Base-by-base conservation (phyloP, 2,329 filamentous ascomycete species). In the Leptographium procerum region DNA sequence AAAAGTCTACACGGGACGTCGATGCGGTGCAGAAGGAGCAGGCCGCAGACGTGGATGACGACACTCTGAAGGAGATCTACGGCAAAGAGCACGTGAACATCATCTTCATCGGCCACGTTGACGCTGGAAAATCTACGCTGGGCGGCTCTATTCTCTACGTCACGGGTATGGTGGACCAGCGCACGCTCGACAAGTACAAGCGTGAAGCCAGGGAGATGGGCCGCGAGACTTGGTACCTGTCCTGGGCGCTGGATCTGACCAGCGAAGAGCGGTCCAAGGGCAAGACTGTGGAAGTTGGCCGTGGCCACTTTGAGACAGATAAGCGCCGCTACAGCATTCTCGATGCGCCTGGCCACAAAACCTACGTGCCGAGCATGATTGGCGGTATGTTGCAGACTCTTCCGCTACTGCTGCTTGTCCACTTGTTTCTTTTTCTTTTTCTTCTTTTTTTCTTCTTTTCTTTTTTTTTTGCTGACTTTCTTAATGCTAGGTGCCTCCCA, bases 131-230 rank as follows among this genome's bases (percentile, higher is more conserved):
- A 77, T 96, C 91, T 45, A 99, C 94, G 3, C 80, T 99, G 7
- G 94, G 94, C 69, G 94, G 94, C 55, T 89, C 89, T 56, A 95
- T 99, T 63, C 79, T 99, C 16, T 96, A 94, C 71, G 85, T 84
- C 56, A 96, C 92, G 6, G 94, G 94, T 61, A 99, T 97, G 94
- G 94, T 99, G n/a, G 95, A 99, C 69, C 91, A 99, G 74, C 85
- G 94, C 70, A 99, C 94, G 40, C 84, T 99, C 80, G 94, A 99
- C 57, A 99, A 99, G 75, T 96, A 96, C 79, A 96, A 92, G 82
- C 85, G 84, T 66, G 95, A 99, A 68, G 92, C 94, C 55, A 97
- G 96, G 78, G 94, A 97, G 13, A 81, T 94, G 64, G 94, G 94
- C 57, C 88, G 91, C 77, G 94, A 97, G 76, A 95, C 92, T 4